Evolutionary conservation across 2,329 filamentous ascomycete genomes (phyloP), one percentile per base, ranked within the genome.

Genomic region (Ophiostoma montium): DNA sequence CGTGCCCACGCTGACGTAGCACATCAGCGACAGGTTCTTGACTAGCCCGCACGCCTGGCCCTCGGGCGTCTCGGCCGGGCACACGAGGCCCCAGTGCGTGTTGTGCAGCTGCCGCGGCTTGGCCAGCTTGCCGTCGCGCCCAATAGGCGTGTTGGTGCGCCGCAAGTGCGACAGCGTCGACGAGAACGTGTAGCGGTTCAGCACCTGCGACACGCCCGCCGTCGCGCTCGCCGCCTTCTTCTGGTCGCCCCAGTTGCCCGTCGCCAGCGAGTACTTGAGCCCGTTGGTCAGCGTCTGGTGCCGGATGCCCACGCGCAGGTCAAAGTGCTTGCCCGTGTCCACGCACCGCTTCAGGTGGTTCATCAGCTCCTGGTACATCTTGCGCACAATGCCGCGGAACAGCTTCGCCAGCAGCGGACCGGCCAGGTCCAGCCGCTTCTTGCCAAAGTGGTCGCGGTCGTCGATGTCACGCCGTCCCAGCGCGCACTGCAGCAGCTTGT

Each of bases 181-280:
- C 15, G 92, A 82, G 62, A 95, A 98, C 0, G 94, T 96, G 64
- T 96, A 98, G 63, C 92, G 80, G 70, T 95, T 98, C 60, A 98
- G 69, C 67, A 98, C 94, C 68, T 98, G 92, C 44, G 90, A 96
- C 43, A 98, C 92, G 74, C 92, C 94, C 43, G 92, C 92, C 55
- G 94, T 96, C 1, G 89, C 86, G 58, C 84, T 90, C 59, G 86
- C 85, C 18, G 92, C 89, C 71, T 96, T 98, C 76, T 96, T 98
- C 70, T 98, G 92, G 57, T 98, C 92, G 61, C 92, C 94, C 94
- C 92, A 98, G 67, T 98, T 98, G 57, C 92, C 92, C 13, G 92
- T 98, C 23, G 92, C 90, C 54, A 98, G 73, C 47, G 92, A 95
- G 67, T 98, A 98, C 63, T 95, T 95, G 56, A 98, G 69, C 46